phyloP scores from a whole-genome alignment of 352 stramenopile genomes.

The Globisporangium uncinulatum region DNA sequence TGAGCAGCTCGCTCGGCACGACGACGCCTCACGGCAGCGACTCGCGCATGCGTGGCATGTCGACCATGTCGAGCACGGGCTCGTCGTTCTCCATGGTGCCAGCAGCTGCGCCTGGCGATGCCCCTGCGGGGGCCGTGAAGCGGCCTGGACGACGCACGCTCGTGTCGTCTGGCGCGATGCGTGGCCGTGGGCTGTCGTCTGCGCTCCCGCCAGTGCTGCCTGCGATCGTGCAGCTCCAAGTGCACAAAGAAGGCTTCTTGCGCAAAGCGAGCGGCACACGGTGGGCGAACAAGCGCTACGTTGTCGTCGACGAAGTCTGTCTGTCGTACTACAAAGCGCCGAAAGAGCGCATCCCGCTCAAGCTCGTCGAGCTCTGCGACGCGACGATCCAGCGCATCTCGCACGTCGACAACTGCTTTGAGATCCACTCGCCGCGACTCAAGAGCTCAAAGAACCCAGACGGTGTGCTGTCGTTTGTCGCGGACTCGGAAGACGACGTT shows the following conservation, averaged over 20 bases:
- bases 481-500: constrained; percentile 77
- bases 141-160: constrained; percentile 50
- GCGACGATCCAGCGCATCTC: constrained; percentile 77
- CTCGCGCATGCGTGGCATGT: constrained; percentile 31
- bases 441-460: constrained; percentile 82
- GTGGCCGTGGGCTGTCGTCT: constrained; percentile 32
- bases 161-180: constrained; percentile 45
- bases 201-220: constrained; percentile 53
- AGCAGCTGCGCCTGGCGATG: constrained; percentile 43
- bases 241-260: constrained; percentile 81
- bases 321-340: constrained; percentile 84
- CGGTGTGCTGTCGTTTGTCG: constrained; percentile 79
- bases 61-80: constrained; percentile 16
- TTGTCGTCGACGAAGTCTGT: constrained; percentile 82
- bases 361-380: constrained; percentile 81
- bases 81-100: constrained; percentile 57
- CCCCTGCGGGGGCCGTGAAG: constrained; percentile 34
- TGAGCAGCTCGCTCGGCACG: constrained; percentile 1
- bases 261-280: constrained; percentile 78
- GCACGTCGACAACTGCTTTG: constrained; percentile 81
- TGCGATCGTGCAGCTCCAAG: constrained; percentile 61
- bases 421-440: constrained; percentile 76
- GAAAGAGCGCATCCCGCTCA: constrained; percentile 80
- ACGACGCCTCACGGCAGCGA: constrained; percentile 10
- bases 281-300: constrained; percentile 83